Conservation (phyloP, 352 stramenopile species). For the Phytopythium ostracodes region DNA sequence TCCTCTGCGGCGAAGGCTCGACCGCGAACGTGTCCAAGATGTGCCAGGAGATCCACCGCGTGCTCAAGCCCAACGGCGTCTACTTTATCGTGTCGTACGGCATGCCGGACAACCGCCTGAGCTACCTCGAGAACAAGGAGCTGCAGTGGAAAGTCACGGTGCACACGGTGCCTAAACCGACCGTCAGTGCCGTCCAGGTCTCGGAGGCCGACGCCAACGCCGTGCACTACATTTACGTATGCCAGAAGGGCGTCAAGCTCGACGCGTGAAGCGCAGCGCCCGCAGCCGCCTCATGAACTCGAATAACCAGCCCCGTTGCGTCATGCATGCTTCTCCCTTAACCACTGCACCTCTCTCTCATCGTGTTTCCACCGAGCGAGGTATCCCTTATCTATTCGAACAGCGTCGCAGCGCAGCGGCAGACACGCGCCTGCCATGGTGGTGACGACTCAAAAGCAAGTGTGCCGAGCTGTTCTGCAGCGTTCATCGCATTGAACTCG, state of each 20-base stretch:
- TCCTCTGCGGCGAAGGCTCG: slow-evolving; percentile 94
- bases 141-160: slow-evolving; percentile 93
- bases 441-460: too few relatives aligned
- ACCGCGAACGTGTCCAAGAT: slow-evolving; percentile 95
- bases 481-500: too few relatives aligned
- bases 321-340: background rate
- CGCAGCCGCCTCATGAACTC: too few relatives aligned
- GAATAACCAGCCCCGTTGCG: background rate
- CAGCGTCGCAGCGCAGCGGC: too few relatives aligned
- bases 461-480: too few relatives aligned
- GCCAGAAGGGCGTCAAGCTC: slow-evolving; percentile 84
- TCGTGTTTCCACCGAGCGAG: background rate
- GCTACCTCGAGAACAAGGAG: slow-evolving; percentile 96
- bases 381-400: too few relatives aligned
- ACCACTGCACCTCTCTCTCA: background rate
- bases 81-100: slow-evolving; percentile 96
- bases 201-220: slow-evolving; percentile 91
- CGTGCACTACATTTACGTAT: slow-evolving; percentile 97
- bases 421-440: too few relatives aligned
- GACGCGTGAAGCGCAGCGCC: slow-evolving; percentile 12
- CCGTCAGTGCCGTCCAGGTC: slow-evolving; percentile 91
- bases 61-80: slow-evolving; percentile 93
- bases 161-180: slow-evolving; percentile 95
- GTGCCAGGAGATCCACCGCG: slow-evolving; percentile 91
- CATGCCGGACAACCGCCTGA: slow-evolving; percentile 93